Conservation (phyloP, 2,329 filamentous ascomycete species). For the Nemania abortiva region DNA sequence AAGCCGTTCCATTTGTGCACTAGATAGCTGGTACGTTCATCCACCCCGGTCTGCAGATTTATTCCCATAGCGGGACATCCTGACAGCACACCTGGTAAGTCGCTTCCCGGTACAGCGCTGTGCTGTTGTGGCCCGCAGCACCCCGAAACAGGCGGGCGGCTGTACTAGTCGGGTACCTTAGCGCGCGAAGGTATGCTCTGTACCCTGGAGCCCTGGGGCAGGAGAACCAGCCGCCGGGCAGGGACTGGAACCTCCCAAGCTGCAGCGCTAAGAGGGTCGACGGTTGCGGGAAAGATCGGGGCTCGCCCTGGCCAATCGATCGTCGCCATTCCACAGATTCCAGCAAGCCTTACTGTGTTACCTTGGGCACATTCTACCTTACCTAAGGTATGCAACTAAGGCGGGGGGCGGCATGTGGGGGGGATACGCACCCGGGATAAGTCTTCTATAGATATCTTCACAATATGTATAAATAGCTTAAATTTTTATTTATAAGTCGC, state of each 20-base stretch:
- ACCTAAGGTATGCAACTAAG: slow-evolving; percentile 5
- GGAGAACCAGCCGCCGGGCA: slow-evolving; percentile 7
- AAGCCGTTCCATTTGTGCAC: slow-evolving; percentile 16
- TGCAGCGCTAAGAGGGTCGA: slow-evolving; percentile 30
- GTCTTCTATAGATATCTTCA: too few relatives aligned
- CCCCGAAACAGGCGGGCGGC: neutral
- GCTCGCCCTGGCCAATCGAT: slow-evolving; percentile 26
- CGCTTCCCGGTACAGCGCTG: neutral
- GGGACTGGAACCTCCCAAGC: slow-evolving; percentile 25
- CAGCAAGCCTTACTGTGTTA: neutral
- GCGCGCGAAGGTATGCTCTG: too few relatives aligned
- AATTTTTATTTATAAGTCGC: neutral
- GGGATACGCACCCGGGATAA: slow-evolving; percentile 18
- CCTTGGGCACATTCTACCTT: neutral
- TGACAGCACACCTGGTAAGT: slow-evolving; percentile 5
- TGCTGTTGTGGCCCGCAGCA: neutral
- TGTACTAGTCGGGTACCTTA: slow-evolving; percentile 7
- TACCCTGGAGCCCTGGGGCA: slow-evolving; percentile 1
- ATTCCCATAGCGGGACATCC: neutral
- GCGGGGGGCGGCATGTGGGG: slow-evolving; percentile 9
- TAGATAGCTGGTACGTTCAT: neutral
- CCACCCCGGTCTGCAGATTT: slow-evolving; percentile 2
- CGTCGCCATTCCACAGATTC: slow-evolving; percentile 8
- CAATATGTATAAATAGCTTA: too few relatives aligned
- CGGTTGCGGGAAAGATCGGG: slow-evolving; percentile 37